A percentile compares a stretch with the other conserved stretches of the same genome.
phyloP scores from a whole-genome alignment of 169 alveolate species.

The Eimeria praecox region DNA sequence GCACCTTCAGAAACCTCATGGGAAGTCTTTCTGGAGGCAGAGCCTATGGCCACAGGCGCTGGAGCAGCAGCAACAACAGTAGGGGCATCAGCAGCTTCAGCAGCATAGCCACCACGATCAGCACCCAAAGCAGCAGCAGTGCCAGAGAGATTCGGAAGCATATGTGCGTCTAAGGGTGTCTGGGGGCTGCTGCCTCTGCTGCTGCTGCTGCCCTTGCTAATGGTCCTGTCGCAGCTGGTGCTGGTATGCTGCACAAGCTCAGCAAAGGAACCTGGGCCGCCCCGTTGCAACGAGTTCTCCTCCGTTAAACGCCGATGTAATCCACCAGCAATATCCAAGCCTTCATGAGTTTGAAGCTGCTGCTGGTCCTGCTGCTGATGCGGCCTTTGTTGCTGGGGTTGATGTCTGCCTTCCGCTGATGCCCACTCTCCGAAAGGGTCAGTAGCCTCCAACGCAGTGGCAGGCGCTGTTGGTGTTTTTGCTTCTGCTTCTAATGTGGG shows the following conservation, averaged over 20 bases:
- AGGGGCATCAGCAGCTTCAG: background rate
- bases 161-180: background rate
- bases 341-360: background rate
- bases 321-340: background rate
- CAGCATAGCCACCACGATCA: background rate
- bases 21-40: background rate
- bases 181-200: background rate
- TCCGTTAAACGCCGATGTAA: background rate
- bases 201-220: background rate
- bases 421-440: conserved; percentile 58
- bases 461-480: background rate
- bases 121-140: conserved; percentile 3
- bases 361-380: background rate
- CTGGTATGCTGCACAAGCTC: background rate
- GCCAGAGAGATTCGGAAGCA: background rate
- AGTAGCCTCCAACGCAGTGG: background rate
- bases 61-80: background rate
- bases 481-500: background rate
- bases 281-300: background rate
- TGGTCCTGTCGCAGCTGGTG: background rate
- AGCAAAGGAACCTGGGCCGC: background rate
- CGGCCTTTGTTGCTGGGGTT: conserved; percentile 12
- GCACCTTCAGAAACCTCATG: background rate
- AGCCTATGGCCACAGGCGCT: background rate
- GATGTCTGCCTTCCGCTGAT: conserved; percentile 3